Base-by-base conservation (phyloP, 1,139 yeast genomes). In the Hyphopichia wangnamkhiaoensis region DNA sequence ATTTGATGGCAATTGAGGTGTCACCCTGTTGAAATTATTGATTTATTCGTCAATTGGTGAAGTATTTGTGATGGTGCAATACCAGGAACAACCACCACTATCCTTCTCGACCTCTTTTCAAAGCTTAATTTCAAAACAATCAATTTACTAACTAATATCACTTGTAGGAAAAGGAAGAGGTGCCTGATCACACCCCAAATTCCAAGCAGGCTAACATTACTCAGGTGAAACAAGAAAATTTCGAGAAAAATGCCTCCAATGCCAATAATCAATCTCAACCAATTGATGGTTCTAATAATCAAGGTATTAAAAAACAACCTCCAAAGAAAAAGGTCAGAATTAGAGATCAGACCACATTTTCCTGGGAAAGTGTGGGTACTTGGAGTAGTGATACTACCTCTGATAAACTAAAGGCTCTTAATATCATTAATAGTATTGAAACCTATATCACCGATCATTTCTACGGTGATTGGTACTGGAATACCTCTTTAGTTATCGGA, bases 381-480 rank as follows among this genome's bases (percentile, higher is more conserved):
- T 72, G 78, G 78, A 61, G 65, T 33, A 35, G 47, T 3, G 49
- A 47, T 9, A 43, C 46, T 6, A 25, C 28, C 28, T 24, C 37
- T 4, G 71, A 68, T 42, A 71, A 71, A 42, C 34, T 38, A 26
- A 42, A 52, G 13, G 48, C 63, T 9, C 56, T 69, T 45, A 44
- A 54, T 27, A 45, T 47, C 19, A 42, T 64, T 35, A 63, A 60
- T 40, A 46, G 49, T 21, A 54, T 84, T 30, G 82, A 79, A 53
- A 65, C 74, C n/a, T 85, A 82, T 48, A 79, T 86, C 27, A 56
- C 71, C 39, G 91, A 85, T 59, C 84, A 76, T 43, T 82, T 82
- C 52, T 80, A 74, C 50, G 79, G 84, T 16, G 95, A 86, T 56
- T 74, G 84, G 74, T 84, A 82, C 61, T 80, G 82, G 77, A 85